Evolutionary conservation across 202 grass and related monocot species (phyloP).

Genomic region (Setaria italica): DNA sequence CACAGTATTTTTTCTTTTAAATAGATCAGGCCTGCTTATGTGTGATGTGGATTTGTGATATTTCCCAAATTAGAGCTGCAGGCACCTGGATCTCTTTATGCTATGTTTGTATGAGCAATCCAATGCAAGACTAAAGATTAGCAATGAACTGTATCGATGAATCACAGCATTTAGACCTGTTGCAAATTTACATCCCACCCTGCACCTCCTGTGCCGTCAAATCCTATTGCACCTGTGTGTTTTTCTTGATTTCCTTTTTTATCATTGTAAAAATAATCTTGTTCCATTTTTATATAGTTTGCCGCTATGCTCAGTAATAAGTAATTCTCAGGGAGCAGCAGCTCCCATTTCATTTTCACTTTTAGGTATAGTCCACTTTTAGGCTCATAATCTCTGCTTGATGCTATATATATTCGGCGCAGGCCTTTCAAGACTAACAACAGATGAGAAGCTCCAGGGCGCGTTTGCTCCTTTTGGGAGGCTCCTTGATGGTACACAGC

Average conservation of each 20-base stretch:
- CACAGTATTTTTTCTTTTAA: background rate
- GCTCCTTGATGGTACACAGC: conserved; percentile 65
- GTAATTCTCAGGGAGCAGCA: background rate
- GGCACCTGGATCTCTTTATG: background rate
- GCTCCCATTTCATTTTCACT: background rate
- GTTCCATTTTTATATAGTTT: background rate
- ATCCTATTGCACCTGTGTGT: background rate
- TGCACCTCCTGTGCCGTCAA: background rate
- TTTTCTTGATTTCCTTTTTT: background rate
- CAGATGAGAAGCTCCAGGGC: conserved; percentile 74
- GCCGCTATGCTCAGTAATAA: background rate
- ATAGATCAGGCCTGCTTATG: background rate
- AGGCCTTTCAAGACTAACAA: conserved; percentile 86
- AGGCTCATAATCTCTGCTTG: conserved; percentile 18
- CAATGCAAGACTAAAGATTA: background rate
- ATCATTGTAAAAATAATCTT: background rate
- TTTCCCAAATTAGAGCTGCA: background rate
- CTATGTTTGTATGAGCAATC: conserved; percentile 11
- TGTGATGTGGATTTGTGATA: background rate
- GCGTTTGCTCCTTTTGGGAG: conserved; percentile 75
- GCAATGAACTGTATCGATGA: background rate
- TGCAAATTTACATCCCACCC: background rate
- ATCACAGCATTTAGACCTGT: background rate
- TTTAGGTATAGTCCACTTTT: background rate
- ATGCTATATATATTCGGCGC: conserved; percentile 15